These are phyloP conservation scores for Saccharomycopsis sp. DNA, from an alignment of 805 yeast genomes.

Conservation along the genomic window DNA sequence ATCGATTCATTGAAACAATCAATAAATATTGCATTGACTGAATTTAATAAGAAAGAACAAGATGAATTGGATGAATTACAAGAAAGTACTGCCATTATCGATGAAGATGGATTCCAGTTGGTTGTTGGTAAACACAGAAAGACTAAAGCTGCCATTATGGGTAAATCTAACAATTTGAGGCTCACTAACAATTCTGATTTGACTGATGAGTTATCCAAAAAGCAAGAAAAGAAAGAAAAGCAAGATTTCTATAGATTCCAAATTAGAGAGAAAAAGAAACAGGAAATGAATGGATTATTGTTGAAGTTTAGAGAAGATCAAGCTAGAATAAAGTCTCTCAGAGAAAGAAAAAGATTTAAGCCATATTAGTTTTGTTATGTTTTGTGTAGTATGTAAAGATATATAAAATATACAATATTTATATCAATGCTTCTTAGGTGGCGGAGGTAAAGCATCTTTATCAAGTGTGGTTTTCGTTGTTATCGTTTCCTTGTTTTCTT, in stretches of 20 bases:
- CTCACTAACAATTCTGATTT: constrained; percentile 34
- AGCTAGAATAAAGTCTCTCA: constrained; percentile 71
- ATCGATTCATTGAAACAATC: constrained; percentile 44
- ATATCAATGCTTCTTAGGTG: constrained; percentile 26
- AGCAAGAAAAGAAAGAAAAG: constrained; percentile 68
- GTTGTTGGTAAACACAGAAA: constrained; percentile 86
- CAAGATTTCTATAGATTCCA: constrained; percentile 94
- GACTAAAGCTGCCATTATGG: constrained; percentile 65
- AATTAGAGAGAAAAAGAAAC: constrained; percentile 86
- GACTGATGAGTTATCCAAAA: constrained; percentile 46
- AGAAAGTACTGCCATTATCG: constrained; percentile 57
- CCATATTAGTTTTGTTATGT: constrained; percentile 48
- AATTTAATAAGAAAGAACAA: constrained; percentile 66
- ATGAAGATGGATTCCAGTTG: constrained; percentile 89
- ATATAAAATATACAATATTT: no score
- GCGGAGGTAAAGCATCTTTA: constrained; percentile 29
- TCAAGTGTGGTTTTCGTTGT: constrained; percentile 25
- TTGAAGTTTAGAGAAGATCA: constrained; percentile 86
- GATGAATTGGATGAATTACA: constrained; percentile 49
- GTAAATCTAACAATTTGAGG: constrained; percentile 39
- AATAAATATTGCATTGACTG: constrained; percentile 55
- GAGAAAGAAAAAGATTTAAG: constrained; percentile 72
- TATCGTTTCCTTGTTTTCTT: constrained; percentile 34
- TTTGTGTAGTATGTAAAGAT: no score
- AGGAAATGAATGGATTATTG: constrained; percentile 82